Percentiles rank a stretch among this genome's conserved stretches.
These are phyloP conservation scores for Leccinum subtestaceum DNA, from an alignment of 768 basidiomycete species.

Conservation along the genomic window DNA sequence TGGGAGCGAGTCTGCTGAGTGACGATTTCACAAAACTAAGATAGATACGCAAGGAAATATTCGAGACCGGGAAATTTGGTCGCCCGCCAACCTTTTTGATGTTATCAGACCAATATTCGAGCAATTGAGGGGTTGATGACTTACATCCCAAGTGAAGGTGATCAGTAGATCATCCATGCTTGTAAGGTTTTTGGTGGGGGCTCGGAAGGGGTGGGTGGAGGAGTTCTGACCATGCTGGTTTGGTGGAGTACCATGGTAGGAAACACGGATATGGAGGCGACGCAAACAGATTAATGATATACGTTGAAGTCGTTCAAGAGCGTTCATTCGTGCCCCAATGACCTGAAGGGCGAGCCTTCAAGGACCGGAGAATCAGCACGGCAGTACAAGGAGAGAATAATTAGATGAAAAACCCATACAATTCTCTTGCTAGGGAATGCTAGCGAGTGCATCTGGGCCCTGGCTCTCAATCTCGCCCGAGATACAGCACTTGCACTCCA, in stretches of 20 bases:
- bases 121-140: constrained; percentile 33
- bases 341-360: constrained; percentile 45
- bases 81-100: constrained; percentile 93
- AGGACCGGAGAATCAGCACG: neutral
- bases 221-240: constrained; percentile 59
- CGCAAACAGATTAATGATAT: constrained; percentile 33
- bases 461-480: constrained; percentile 74
- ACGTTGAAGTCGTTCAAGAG: constrained; percentile 69
- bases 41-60: constrained; percentile 37
- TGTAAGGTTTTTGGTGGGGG: constrained; percentile 49
- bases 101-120: constrained; percentile 40
- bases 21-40: no score
- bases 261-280: neutral
- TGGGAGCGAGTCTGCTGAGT: no score
- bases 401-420: constrained; percentile 38
- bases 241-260: constrained; percentile 41
- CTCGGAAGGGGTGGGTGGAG: constrained; percentile 54
- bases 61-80: constrained; percentile 97
- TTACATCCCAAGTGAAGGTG: constrained; percentile 92
- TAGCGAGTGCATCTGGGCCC: constrained; percentile 50
- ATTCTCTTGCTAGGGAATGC: constrained; percentile 31
- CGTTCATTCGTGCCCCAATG: constrained; percentile 67
- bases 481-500: constrained; percentile 46
- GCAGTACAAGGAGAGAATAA: constrained; percentile 15
- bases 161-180: constrained; percentile 90